Conservation (phyloP, 2,329 filamentous ascomycete genomes). For the Periconia digitata region DNA sequence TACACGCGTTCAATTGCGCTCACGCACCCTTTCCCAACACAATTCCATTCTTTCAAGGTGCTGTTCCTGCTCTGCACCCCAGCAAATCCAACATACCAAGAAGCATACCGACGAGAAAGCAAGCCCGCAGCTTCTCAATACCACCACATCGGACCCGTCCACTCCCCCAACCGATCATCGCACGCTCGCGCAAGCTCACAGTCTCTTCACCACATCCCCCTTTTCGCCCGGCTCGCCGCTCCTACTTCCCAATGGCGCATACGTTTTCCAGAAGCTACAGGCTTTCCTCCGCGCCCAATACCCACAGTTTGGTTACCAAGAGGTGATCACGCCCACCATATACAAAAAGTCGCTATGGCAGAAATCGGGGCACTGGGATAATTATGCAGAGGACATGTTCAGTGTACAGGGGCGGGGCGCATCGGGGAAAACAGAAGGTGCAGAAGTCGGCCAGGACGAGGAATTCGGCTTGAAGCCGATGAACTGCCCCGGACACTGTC, state of each 20-base stretch:
- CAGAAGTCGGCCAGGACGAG: slow-evolving; percentile 60
- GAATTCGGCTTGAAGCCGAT: slow-evolving; percentile 88
- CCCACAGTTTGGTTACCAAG: slow-evolving; percentile 79
- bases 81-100: slow-evolving; percentile 26
- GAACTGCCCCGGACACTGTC: slow-evolving; percentile 89
- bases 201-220: slow-evolving; percentile 75
- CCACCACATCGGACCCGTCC: slow-evolving; percentile 35
- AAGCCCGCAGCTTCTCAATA: slow-evolving; percentile 30
- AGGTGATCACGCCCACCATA: slow-evolving; percentile 87
- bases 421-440: slow-evolving; percentile 45
- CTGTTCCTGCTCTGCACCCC: slow-evolving; percentile 40
- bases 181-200: slow-evolving; percentile 58
- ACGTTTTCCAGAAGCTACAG: slow-evolving; percentile 81
- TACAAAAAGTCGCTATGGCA: slow-evolving; percentile 89
- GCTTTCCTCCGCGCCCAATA: slow-evolving; percentile 84
- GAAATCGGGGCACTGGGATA: slow-evolving; percentile 82
- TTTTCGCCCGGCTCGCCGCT: slow-evolving; percentile 87
- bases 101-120: slow-evolving; percentile 15
- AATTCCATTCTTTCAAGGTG: slow-evolving; percentile 16
- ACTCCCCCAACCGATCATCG: slow-evolving; percentile 53
- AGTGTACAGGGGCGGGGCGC: slow-evolving; percentile 65
- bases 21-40: slow-evolving; percentile 7
- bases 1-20: slow-evolving; percentile 11
- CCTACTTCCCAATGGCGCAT: slow-evolving; percentile 78
- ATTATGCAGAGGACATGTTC: slow-evolving; percentile 93